Evolutionary conservation across 371 early-diverging fungal species (phyloP).

Genomic region (Dinochytrium kinnereticum): DNA sequence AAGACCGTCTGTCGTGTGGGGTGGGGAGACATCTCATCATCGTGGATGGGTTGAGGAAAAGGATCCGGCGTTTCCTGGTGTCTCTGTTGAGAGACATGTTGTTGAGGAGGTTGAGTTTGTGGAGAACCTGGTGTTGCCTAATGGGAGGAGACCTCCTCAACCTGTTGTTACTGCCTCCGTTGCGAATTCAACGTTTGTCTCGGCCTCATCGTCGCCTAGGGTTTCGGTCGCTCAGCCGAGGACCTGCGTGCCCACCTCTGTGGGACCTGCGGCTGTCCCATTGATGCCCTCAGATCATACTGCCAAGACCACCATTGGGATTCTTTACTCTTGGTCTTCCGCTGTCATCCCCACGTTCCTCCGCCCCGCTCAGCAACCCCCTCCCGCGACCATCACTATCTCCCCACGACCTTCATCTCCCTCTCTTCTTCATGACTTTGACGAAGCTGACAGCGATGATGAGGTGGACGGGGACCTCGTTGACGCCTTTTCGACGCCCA

Average conservation of each 20-base stretch:
- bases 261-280: no score
- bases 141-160: neutral
- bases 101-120: slow-evolving; percentile 19
- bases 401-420: neutral
- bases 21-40: slow-evolving; percentile 13
- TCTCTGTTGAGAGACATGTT: slow-evolving; percentile 8
- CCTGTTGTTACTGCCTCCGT: neutral
- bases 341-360: neutral
- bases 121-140: neutral
- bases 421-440: neutral
- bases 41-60: slow-evolving; percentile 26
- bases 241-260: neutral
- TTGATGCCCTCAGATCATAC: no score
- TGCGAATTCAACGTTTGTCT: neutral
- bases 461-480: no score
- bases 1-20: slow-evolving; percentile 15
- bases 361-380: neutral
- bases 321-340: neutral
- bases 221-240: neutral
- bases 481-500: no score
- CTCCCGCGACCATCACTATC: neutral
- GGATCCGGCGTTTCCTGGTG: slow-evolving; percentile 19
- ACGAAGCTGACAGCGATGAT: neutral
- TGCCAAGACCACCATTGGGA: neutral
- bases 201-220: neutral